Evolutionary conservation across 164 flowering plant genomes (phyloP).

Genomic region (Tetracentron sinense): DNA sequence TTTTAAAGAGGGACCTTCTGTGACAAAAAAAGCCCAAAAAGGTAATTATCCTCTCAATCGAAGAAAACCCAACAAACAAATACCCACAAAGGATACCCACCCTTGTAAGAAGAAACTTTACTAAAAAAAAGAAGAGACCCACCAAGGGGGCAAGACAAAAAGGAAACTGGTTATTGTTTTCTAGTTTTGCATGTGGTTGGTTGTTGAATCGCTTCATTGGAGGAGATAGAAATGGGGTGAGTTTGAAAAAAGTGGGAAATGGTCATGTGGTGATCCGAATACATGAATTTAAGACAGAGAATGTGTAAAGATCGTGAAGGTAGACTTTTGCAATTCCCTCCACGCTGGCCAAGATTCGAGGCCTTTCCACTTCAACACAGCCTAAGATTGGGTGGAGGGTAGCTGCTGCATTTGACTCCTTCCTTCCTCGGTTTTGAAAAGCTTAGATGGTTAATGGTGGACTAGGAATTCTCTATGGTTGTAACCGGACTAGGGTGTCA

Average conservation of each 20-base stretch:
- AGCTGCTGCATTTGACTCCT: too few relatives aligned
- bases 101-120: neutral
- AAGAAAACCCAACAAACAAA: constrained; percentile 5
- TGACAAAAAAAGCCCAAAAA: neutral
- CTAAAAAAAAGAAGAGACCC: neutral
- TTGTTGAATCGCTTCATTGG: neutral
- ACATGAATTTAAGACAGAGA: neutral
- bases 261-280: constrained; percentile 43
- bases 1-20: too few relatives aligned
- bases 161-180: constrained; percentile 7
- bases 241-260: constrained; percentile 15
- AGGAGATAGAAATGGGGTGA: neutral
- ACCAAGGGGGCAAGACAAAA: constrained; percentile 7
- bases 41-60: constrained; percentile 4
- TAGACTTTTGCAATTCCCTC: too few relatives aligned
- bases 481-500: too few relatives aligned
- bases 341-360: too few relatives aligned
- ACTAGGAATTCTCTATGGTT: too few relatives aligned
- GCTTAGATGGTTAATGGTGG: too few relatives aligned
- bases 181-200: constrained; percentile 13
- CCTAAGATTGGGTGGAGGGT: too few relatives aligned
- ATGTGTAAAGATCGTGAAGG: too few relatives aligned
- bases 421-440: too few relatives aligned
- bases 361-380: too few relatives aligned
- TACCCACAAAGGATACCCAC: neutral